Evolutionary conservation across 148 eudicot genomes (phyloP).

Genomic region (Euryodendron excelsum): DNA sequence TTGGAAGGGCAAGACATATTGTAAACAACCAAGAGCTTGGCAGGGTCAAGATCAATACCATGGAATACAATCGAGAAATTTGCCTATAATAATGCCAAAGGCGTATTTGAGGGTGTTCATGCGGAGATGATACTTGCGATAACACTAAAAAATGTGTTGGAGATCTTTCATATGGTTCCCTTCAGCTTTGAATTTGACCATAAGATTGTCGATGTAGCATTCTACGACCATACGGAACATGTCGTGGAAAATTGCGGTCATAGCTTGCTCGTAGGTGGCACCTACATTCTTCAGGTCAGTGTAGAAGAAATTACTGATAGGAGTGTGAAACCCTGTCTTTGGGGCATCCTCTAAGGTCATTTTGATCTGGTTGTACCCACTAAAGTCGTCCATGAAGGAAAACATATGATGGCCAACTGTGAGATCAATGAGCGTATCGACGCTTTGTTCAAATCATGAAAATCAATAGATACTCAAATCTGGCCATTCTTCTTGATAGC

Average conservation of each 20-base stretch:
- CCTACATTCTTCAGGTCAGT: not conserved
- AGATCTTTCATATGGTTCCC: not conserved
- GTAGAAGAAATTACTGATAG: not conserved
- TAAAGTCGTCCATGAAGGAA: too few relatives aligned
- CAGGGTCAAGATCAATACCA: not conserved
- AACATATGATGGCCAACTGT: not conserved
- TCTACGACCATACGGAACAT: not conserved
- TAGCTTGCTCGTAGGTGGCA: not conserved
- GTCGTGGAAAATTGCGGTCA: not conserved
- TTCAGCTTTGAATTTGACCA: not conserved
- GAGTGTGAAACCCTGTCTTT: not conserved
- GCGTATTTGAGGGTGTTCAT: not conserved
- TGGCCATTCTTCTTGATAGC: not conserved
- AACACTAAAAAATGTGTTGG: not conserved
- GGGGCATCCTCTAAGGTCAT: not conserved
- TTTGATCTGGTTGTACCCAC: not conserved
- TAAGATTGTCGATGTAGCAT: not conserved
- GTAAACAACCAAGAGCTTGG: not conserved
- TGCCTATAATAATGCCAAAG: not conserved
- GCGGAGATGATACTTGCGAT: not conserved
- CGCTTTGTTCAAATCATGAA: not conserved
- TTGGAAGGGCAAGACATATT: not conserved
- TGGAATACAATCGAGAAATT: not conserved
- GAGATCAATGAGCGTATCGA: not conserved
- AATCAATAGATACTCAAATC: not conserved